Evolutionary conservation across 1,139 yeast genomes (phyloP), one percentile per base, ranked within the genome.

Genomic region (Hansenula sp.): DNA sequence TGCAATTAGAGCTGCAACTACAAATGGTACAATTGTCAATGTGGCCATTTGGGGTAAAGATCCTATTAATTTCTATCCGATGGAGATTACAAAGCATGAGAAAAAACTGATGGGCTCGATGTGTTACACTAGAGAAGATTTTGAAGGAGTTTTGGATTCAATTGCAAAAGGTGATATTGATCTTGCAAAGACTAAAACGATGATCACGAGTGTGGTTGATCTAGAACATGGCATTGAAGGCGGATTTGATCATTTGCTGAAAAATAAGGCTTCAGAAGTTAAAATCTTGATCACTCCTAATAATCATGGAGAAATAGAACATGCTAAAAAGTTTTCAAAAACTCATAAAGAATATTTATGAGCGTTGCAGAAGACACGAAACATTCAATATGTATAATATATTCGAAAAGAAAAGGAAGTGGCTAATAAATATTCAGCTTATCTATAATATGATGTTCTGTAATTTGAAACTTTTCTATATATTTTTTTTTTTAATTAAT

Each of bases 21-120:
- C 71, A 15, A 68, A 71, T 47, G 81, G 81, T 36, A 64, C 69
- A 5, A 70, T 75, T n/a, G 73, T 76, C 8, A 75, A 76, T 53
- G 68, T 76, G 36, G 81, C 81, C 3, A 72, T 76, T 39, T 76
- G 81, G 80, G 68, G 71, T 29, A 58, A 64, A 27, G 63, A 66
- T 34, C 64, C 74, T 4, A 63, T 70, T 12, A 61, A 60, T 11
- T 68, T 68, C 48, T 63, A 63, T 48, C 79, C 79, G 38, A 74
- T 73, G 77, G 69, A 66, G 42, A 49, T 71, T 24, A 70, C 78
- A 3, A 59, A 66, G 37, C 65, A 65, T 33, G 81, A 76, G 51
- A 72, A 69, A 50, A 58, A 54, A 36, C 54, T 71, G 39, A 67
- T 72, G 39, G 81, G 80, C 1, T 72, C 79, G 3, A 73, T 74